phyloP scores from a whole-genome alignment of 345 rosid genomes.

The Mercurialis annua region DNA sequence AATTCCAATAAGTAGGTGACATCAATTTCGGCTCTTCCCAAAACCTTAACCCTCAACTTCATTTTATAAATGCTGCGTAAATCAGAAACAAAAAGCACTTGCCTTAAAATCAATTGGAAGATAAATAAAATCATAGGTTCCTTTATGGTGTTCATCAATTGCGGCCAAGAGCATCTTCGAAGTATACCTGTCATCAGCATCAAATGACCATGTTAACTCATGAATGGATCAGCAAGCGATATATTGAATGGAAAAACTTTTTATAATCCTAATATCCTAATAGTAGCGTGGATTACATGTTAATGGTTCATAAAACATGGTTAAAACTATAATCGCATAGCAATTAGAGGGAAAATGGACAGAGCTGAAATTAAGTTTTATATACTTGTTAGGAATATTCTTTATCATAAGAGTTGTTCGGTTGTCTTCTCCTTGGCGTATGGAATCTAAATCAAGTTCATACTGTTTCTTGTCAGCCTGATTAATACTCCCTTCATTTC shows the following conservation, averaged over 20 bases:
- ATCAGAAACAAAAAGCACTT: constrained; percentile 21
- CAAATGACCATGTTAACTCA: background rate
- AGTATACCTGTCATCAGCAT: constrained; percentile 50
- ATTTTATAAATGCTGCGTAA: background rate
- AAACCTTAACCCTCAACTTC: background rate
- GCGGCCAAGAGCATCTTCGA: constrained; percentile 76
- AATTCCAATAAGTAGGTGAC: background rate
- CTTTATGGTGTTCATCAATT: constrained; percentile 59
- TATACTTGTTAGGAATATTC: constrained; percentile 96
- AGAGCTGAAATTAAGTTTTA: constrained; percentile 6
- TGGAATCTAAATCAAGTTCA: constrained; percentile 85
- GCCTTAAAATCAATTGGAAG: constrained; percentile 77
- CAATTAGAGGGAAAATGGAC: background rate
- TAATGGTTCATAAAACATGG: background rate
- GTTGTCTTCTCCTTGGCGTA: constrained; percentile 67
- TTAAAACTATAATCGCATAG: background rate
- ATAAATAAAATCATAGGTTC: constrained; percentile 65
- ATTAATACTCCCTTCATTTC: constrained; percentile 63
- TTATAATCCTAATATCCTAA: background rate
- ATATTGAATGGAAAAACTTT: background rate
- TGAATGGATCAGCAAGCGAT: background rate
- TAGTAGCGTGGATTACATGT: background rate
- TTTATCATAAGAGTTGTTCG: constrained; percentile 96
- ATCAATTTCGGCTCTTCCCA: background rate
- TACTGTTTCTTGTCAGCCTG: constrained; percentile 75